Conservation (phyloP, 2,329 filamentous ascomycete species). For the Chrysoporthe austroafricana region DNA sequence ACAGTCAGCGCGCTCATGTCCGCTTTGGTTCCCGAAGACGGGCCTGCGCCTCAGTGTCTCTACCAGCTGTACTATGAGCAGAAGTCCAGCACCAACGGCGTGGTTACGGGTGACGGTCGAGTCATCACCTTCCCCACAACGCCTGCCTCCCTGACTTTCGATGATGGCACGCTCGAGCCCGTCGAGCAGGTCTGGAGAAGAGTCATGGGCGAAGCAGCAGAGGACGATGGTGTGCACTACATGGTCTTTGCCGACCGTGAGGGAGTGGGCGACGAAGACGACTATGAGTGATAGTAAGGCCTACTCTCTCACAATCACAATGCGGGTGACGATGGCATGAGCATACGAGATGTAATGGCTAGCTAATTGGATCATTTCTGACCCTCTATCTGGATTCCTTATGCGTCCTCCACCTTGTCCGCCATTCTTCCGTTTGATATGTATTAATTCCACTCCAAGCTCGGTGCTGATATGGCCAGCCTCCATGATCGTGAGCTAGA, state of each 20-base stretch:
- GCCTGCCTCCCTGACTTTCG: slow-evolving; percentile 70
- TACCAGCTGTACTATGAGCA: slow-evolving; percentile 64
- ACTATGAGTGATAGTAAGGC: slow-evolving; percentile 45
- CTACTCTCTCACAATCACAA: background rate
- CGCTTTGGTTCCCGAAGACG: slow-evolving; percentile 34
- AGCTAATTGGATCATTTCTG: slow-evolving; percentile 26
- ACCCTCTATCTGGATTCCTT: background rate
- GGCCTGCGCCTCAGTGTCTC: slow-evolving; percentile 41
- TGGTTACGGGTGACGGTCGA: slow-evolving; percentile 41
- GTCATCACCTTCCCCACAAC: slow-evolving; percentile 62
- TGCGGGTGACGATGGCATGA: slow-evolving; percentile 22
- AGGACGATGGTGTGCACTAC: slow-evolving; percentile 57
- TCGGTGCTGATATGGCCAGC: slow-evolving; percentile 7
- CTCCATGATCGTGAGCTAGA: slow-evolving; percentile 13
- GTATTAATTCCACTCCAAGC: background rate
- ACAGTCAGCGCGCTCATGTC: slow-evolving; percentile 48
- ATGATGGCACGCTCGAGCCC: slow-evolving; percentile 68
- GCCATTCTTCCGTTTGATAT: background rate
- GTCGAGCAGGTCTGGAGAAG: slow-evolving; percentile 73
- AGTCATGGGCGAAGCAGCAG: slow-evolving; percentile 55
- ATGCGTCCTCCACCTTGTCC: background rate
- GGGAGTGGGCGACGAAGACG: slow-evolving; percentile 59
- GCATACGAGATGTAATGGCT: slow-evolving; percentile 30
- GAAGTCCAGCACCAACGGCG: slow-evolving; percentile 10
- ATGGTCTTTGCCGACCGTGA: slow-evolving; percentile 81